Percentiles rank a stretch among this genome's conserved stretches.
Evolutionary conservation across 345 rosid species (phyloP).

Genomic region (Theobroma cacao): DNA sequence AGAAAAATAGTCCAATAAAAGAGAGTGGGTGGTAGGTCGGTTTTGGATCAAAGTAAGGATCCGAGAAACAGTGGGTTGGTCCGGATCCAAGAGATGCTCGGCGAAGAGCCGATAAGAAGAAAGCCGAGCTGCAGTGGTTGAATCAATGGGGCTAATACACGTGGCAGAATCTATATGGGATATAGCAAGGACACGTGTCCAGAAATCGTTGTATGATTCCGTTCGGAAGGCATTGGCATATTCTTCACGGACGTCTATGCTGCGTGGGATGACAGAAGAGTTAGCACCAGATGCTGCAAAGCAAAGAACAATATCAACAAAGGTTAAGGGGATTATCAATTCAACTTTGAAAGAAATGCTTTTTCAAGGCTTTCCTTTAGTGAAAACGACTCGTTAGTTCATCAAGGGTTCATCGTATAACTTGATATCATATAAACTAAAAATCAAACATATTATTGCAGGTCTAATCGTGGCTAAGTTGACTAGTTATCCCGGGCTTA

Average conservation of each 20-base stretch:
- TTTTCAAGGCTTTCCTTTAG: no score
- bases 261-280: neutral
- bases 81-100: conserved; percentile 70
- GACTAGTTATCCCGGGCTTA: no score
- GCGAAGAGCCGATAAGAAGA: conserved; percentile 73
- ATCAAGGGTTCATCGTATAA: no score
- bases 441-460: no score
- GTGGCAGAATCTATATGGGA: conserved; percentile 17
- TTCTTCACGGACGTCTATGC: conserved; percentile 67
- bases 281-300: neutral
- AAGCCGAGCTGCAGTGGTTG: conserved; percentile 66
- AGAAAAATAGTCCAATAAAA: conserved; percentile 50
- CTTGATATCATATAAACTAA: no score
- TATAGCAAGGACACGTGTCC: conserved; percentile 52
- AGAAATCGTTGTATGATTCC: conserved; percentile 71
- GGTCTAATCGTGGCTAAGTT: no score
- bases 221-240: conserved; percentile 85
- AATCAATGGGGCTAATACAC: conserved; percentile 27
- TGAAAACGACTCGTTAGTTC: no score
- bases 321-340: neutral
- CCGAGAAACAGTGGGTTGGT: conserved; percentile 35
- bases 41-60: conserved; percentile 32
- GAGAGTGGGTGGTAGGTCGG: conserved; percentile 27
- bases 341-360: no score
- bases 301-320: neutral